Evolutionary conservation across 2,329 filamentous ascomycete genomes (phyloP).

Genomic region (Aspergillus amoenus): DNA sequence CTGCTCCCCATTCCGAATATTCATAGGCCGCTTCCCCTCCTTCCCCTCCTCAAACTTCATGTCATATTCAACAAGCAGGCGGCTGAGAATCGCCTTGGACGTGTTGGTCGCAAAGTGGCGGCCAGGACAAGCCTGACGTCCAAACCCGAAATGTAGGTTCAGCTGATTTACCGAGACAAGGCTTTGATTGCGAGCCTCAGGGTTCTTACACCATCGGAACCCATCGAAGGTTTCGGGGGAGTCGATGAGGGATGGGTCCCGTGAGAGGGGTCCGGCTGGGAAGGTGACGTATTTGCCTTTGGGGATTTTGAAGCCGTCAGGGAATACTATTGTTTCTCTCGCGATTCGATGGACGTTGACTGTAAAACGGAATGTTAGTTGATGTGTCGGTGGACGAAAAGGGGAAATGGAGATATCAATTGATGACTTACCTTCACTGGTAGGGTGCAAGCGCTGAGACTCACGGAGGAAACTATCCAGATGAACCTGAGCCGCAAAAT

Average conservation of each 20-base stretch:
- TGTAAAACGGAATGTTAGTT: constrained; percentile 2
- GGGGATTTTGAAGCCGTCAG: constrained; percentile 25
- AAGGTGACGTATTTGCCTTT: constrained; percentile 29
- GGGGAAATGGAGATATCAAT: background rate
- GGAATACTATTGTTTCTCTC: constrained; percentile 23
- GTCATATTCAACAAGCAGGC: constrained; percentile 30
- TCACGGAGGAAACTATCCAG: constrained; percentile 33
- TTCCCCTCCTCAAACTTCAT: constrained; percentile 24
- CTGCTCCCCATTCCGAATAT: constrained; percentile 29
- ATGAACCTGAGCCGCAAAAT: constrained; percentile 19
- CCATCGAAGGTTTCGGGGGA: constrained; percentile 25
- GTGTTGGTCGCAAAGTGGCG: constrained; percentile 24
- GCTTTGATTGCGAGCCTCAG: constrained; percentile 14
- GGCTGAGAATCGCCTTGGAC: constrained; percentile 28
- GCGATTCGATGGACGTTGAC: constrained; percentile 31
- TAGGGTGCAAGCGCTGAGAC: constrained; percentile 29
- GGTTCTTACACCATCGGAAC: constrained; percentile 28
- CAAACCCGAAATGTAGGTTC: constrained; percentile 31
- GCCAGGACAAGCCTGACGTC: constrained; percentile 26
- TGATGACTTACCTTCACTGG: constrained; percentile 24
- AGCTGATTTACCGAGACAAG: constrained; percentile 20
- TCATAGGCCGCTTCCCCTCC: constrained; percentile 18
- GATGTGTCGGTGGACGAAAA: background rate
- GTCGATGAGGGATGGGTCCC: constrained; percentile 23
- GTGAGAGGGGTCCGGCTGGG: constrained; percentile 28